Conservation (phyloP, 805 yeast species). For the Suhomyces canberraensis region DNA sequence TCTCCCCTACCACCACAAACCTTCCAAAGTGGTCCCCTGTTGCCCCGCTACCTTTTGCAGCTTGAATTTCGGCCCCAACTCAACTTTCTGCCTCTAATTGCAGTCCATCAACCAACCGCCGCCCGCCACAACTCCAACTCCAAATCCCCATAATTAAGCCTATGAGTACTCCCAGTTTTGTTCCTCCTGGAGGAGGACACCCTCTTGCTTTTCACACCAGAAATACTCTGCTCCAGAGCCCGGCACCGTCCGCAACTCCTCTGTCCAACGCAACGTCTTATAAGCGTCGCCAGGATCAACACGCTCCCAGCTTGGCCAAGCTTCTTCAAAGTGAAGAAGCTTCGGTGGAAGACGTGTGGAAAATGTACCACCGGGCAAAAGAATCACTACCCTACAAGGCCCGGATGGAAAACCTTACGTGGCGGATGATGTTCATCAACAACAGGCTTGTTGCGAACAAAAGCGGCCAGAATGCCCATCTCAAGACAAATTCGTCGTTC, state of each 20-base stretch:
- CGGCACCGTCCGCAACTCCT: constrained; percentile 3
- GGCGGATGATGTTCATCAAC: constrained; percentile 76
- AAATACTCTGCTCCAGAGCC: constrained; percentile 1
- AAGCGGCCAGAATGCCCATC: not conserved
- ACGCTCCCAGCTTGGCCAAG: not conserved
- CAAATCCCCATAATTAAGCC: not conserved
- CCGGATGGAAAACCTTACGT: constrained; percentile 80
- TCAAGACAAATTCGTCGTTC: not conserved
- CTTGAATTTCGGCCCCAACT: not conserved
- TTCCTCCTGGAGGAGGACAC: not conserved
- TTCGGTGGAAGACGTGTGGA: constrained; percentile 53
- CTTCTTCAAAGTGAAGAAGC: constrained; percentile 8
- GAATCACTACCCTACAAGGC: constrained; percentile 70
- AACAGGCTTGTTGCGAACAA: constrained; percentile 4
- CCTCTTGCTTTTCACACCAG: not conserved
- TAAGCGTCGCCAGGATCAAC: not conserved
- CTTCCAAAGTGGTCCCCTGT: too few species aligned
- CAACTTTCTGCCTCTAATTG: not conserved
- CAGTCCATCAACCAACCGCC: too few species aligned
- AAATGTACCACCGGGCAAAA: constrained; percentile 74
- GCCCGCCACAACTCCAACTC: too few species aligned
- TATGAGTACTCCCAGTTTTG: not conserved
- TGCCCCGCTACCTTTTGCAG: not conserved
- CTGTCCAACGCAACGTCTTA: constrained; percentile 2
- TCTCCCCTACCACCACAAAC: too few species aligned